These are phyloP conservation scores for Hypoxylon fuscum DNA, from an alignment of 495 filamentous ascomycete species.

Conservation along the genomic window DNA sequence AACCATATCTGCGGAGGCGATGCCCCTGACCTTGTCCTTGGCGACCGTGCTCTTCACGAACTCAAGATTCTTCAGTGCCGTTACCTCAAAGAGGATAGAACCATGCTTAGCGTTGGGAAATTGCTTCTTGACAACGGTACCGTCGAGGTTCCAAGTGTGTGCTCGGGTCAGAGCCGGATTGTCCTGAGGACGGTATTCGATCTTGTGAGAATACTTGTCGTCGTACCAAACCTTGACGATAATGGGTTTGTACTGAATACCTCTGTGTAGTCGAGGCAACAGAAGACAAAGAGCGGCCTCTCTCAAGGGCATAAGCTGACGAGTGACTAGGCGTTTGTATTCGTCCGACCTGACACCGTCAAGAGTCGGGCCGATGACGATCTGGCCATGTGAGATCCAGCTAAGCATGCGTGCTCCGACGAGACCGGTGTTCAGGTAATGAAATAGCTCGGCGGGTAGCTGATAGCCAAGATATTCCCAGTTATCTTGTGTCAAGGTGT, in stretches of 20 bases:
- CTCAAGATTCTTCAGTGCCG: constrained; percentile 66
- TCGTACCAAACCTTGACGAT: constrained; percentile 87
- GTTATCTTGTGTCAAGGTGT: constrained; percentile 77
- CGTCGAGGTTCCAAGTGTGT: constrained; percentile 78
- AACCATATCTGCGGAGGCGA: constrained; percentile 75
- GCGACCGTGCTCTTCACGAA: constrained; percentile 73
- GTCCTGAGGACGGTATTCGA: constrained; percentile 70
- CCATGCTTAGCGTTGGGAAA: constrained; percentile 60
- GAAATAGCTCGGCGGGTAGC: constrained; percentile 89
- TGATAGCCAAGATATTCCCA: constrained; percentile 90
- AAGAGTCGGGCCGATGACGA: constrained; percentile 77
- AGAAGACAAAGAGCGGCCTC: constrained; percentile 78
- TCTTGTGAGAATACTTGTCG: constrained; percentile 66
- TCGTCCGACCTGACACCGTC: constrained; percentile 82
- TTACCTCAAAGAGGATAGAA: constrained; percentile 64
- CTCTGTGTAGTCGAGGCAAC: constrained; percentile 79
- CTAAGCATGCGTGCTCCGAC: constrained; percentile 82
- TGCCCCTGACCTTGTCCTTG: constrained; percentile 53
- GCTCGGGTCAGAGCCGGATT: constrained; percentile 67
- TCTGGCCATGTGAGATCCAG: constrained; percentile 79
- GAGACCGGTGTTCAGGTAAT: constrained; percentile 85
- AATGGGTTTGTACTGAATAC: constrained; percentile 79
- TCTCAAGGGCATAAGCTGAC: constrained; percentile 74
- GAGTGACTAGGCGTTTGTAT: constrained; percentile 80
- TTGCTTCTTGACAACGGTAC: constrained; percentile 57